Percentiles rank a stretch among this genome's conserved stretches.
Conservation (phyloP, 2,329 filamentous ascomycete genomes). For the Microsporum audouinii region DNA sequence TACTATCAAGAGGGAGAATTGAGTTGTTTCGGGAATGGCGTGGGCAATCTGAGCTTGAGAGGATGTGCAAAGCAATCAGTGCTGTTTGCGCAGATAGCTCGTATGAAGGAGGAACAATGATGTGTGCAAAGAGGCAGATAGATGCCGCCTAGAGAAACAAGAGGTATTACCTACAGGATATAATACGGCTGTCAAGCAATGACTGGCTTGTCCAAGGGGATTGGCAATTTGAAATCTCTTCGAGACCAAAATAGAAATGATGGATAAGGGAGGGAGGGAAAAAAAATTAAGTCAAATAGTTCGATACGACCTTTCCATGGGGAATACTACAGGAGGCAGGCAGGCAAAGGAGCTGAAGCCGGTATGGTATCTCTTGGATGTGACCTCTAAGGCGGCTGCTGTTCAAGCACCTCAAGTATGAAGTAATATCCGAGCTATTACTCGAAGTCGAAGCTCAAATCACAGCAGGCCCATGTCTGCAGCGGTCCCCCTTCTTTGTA, state of each 20-base stretch:
- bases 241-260: neutral
- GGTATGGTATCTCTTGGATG: neutral
- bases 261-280: too few relatives aligned
- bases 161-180: neutral
- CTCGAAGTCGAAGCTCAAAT: neutral
- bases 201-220: neutral
- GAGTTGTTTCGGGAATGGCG: neutral
- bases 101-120: neutral
- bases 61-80: neutral
- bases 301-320: neutral
- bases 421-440: neutral
- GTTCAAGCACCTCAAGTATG: neutral
- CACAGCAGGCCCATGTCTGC: neutral
- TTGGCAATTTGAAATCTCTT: neutral
- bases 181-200: neutral
- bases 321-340: neutral
- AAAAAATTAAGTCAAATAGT: neutral
- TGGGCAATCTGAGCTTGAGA: neutral
- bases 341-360: neutral
- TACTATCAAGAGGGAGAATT: neutral
- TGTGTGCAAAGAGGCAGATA: neutral
- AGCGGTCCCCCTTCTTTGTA: neutral
- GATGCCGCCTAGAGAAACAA: neutral
- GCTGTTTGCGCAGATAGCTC: neutral
- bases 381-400: neutral